These are phyloP conservation scores for Rhodamnia rubescens DNA, from an alignment of 345 rosid species.

Conservation along the genomic window DNA sequence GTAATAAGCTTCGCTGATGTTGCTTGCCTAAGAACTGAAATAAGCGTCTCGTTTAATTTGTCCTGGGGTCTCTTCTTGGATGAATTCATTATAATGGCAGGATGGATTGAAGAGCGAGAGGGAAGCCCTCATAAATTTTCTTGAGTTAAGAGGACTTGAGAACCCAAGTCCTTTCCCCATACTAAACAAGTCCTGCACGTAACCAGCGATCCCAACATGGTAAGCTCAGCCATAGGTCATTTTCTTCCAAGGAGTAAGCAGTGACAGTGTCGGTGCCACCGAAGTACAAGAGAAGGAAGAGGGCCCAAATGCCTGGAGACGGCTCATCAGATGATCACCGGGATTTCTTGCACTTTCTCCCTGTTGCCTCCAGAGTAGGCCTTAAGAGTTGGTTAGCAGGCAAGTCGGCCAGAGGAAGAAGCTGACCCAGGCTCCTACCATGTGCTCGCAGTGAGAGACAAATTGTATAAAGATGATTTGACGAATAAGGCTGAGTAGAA, in stretches of 20 bases:
- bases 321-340: not conserved
- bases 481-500: not conserved
- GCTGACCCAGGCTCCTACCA: not conserved
- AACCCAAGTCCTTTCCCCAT: not conserved
- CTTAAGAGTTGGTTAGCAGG: too few species aligned
- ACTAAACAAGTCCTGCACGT: not conserved
- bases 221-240: not conserved
- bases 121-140: not conserved
- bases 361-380: not conserved
- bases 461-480: not conserved
- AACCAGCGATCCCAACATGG: not conserved
- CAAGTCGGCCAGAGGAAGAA: not conserved
- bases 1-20: not conserved
- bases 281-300: not conserved
- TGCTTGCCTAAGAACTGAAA: not conserved
- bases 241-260: not conserved
- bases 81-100: not conserved
- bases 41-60: not conserved
- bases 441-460: not conserved
- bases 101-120: not conserved
- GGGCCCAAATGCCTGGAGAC: not conserved
- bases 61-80: not conserved
- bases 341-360: not conserved
- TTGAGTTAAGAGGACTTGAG: not conserved
- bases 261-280: not conserved